Evolutionary conservation across 345 rosid species (phyloP).

Genomic region (Schrenkiella parvula): DNA sequence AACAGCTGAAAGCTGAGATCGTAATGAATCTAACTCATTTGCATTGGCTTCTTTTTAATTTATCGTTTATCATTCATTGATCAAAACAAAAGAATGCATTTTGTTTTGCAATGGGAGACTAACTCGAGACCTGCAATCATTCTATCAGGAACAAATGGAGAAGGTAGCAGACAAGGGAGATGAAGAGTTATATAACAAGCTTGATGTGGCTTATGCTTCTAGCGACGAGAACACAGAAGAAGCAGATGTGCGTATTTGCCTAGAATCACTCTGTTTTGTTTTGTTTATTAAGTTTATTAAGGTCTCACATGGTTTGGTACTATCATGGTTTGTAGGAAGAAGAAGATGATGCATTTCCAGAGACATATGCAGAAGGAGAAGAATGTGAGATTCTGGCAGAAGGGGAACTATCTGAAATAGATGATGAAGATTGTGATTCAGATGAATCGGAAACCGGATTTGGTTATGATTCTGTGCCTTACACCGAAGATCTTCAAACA

Average conservation of each 20-base stretch:
- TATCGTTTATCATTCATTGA: background rate
- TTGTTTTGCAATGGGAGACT: background rate
- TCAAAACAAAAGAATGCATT: background rate
- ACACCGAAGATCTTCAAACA: background rate
- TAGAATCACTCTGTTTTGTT: background rate
- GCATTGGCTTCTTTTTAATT: background rate
- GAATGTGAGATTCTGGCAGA: constrained; percentile 3
- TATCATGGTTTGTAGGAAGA: constrained; percentile 41
- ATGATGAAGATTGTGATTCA: constrained; percentile 9
- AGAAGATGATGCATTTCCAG: constrained; percentile 39
- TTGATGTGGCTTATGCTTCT: constrained; percentile 62
- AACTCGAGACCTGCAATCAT: constrained; percentile 1
- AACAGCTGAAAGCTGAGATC: constrained; percentile 66
- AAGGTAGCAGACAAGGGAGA: constrained; percentile 52
- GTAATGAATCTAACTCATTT: constrained; percentile 37
- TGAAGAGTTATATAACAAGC: constrained; percentile 52
- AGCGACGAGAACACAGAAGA: constrained; percentile 58
- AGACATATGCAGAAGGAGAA: constrained; percentile 38
- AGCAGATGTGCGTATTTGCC: background rate
- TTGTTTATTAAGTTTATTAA: constrained; percentile 6
- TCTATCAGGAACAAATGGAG: constrained; percentile 59
- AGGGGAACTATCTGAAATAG: background rate
- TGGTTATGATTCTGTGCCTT: background rate
- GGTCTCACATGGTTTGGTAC: constrained; percentile 8
- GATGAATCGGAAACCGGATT: background rate